These are phyloP conservation scores for Ilex asprella DNA, from an alignment of 257 asterid genomes.

Conservation along the genomic window DNA sequence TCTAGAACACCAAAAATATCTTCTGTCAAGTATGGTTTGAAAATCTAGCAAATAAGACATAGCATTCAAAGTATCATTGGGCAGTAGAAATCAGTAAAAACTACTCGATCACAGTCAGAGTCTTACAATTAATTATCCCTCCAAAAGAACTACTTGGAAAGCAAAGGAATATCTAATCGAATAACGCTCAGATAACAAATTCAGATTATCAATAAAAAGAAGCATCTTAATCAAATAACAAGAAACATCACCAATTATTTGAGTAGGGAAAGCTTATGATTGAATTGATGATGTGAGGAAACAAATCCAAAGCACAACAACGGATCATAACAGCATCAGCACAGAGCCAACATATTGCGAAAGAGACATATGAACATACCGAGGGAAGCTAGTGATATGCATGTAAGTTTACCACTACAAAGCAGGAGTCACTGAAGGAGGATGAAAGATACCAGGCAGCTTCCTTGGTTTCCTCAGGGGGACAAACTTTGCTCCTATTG, in stretches of 20 bases:
- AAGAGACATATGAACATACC: background rate
- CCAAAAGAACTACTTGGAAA: too few species aligned
- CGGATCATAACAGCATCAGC: background rate
- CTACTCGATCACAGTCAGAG: too few species aligned
- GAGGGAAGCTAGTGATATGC: background rate
- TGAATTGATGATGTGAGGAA: background rate
- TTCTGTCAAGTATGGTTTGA: too few species aligned
- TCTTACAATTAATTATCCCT: too few species aligned
- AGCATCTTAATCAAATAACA: background rate
- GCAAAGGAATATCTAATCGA: too few species aligned
- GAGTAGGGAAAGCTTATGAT: background rate
- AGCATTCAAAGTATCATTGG: too few species aligned
- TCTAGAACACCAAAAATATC: too few species aligned
- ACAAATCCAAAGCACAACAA: background rate
- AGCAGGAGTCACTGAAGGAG: background rate
- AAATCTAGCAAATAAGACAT: too few species aligned
- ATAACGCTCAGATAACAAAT: too few species aligned
- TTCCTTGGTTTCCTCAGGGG: conserved; percentile 74
- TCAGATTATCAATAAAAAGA: background rate
- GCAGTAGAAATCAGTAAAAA: too few species aligned
- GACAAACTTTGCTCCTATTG: conserved; percentile 83
- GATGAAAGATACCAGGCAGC: conserved; percentile 46
- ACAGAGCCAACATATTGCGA: background rate
- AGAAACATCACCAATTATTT: background rate
- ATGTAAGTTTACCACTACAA: background rate